Evolutionary conservation across 208 protist species (phyloP), one percentile per base, ranked within the genome.

Genomic region (Trypanosoma vivax): DNA sequence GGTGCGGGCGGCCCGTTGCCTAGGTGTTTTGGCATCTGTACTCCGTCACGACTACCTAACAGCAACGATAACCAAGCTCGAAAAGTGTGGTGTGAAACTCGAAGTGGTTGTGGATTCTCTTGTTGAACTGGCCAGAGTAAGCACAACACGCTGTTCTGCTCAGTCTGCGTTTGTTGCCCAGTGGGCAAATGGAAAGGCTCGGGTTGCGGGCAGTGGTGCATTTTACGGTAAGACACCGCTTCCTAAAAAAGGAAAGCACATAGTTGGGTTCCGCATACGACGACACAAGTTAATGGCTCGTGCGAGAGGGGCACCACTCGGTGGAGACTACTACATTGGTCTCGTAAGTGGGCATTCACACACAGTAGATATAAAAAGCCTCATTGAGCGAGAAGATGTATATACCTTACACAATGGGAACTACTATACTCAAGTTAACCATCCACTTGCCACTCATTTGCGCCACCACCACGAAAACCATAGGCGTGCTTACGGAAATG

Each of bases 261-360:
- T 78, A 30, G 66, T 95, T 21, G 88, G 88, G 23, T 92, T 95
- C 58, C 79, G 81, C 46, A 85, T 92, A 41, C 73, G 67, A 18
- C 78, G 88, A 0, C 65, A 61, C 2, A 69, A 81, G 33, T 74
- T 82, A 50, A 68, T 75, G 54, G 70, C 70, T 5, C 70, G 84
- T n/a, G 76, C 73, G 1, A 56, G 64, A 5, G 84, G 88, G 11
- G 76, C 79, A 0, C 71, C 83, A 30, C 73, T 95, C 1, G 88
- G 88, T 18, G 84, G 88, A 3, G 88, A 84, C 67, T 95, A 95
- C 65, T 95, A 92, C 73, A 48, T 92, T 19, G 88, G 88, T 3
- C 61, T 95, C 33, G 67, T 69, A 30, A 73, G 83, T 48, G 88
- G 88, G 0, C 74, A 89, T 47, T 79, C 80, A 19, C 45, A 37